Percentiles rank a stretch among this genome's conserved stretches.
Evolutionary conservation across 1,284 basidiomycete species (phyloP).

Genomic region (Trichosporon sp.): DNA sequence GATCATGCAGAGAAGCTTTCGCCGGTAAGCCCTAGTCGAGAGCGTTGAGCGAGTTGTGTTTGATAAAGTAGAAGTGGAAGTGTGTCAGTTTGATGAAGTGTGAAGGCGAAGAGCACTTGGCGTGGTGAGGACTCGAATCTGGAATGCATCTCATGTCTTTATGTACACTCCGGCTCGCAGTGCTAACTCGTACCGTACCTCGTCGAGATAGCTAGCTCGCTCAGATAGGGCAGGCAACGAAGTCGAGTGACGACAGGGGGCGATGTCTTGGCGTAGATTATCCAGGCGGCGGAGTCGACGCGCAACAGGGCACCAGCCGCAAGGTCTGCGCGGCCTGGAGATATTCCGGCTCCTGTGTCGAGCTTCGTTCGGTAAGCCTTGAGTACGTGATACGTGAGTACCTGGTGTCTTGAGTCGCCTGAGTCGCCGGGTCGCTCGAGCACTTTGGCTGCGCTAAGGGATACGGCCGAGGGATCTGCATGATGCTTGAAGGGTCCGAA

Average conservation of each 20-base stretch:
- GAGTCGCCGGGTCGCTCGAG: not conserved
- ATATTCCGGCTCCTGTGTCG: not conserved
- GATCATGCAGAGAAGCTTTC: not conserved
- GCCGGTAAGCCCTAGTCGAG: not conserved
- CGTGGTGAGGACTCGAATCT: not conserved
- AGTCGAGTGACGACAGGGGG: not conserved
- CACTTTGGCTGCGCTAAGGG: not conserved
- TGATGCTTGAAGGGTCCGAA: not conserved
- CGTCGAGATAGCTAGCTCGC: too few relatives aligned
- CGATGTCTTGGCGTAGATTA: not conserved
- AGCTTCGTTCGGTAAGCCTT: too few relatives aligned
- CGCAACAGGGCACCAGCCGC: not conserved
- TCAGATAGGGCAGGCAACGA: not conserved
- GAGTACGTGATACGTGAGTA: too few relatives aligned
- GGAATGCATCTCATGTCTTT: not conserved
- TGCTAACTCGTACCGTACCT: not conserved
- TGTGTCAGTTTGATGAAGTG: not conserved
- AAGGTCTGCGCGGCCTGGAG: not conserved
- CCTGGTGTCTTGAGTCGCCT: not conserved
- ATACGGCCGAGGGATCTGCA: not conserved
- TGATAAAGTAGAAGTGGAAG: too few relatives aligned
- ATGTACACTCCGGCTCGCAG: not conserved
- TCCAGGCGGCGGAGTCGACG: not conserved
- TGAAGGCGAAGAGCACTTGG: not conserved
- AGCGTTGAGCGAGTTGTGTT: not conserved